Evolutionary conservation across 2,329 filamentous ascomycete species (phyloP), one percentile per base, ranked within the genome.

Genomic region (Diaporthe citriasiana): DNA sequence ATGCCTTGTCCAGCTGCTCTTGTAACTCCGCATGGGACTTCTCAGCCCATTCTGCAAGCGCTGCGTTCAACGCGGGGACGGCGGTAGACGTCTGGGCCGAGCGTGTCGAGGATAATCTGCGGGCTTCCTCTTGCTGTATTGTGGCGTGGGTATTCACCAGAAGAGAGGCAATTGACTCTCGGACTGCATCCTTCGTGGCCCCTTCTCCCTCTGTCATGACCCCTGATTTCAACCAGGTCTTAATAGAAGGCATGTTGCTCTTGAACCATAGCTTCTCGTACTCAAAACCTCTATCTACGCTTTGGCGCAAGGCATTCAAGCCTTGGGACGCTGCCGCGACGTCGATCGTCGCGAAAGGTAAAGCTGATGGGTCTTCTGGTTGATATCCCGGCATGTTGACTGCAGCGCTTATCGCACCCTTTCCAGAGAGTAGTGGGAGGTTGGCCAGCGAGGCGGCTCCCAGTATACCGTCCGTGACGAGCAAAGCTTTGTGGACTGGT

Each of bases 11-110:
- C 2, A 98, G 89, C 78, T 95, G 90, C 68, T 93, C 89, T 76
- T 95, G 94, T 10, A 98, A 88, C 82, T 98, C 96, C 0, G 91
- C 89, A 80, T 98, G 96, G 0, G 94, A 94, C 30, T 87, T 86
- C 79, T 96, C 92, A 0, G 95, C 92, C 95, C 95, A 98, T 4
- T 85, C 82, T 0, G 90, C 86, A 0, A 98, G 89, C 1, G 87
- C 88, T 3, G 82, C 81, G 56, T 90, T 86, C n/a, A 97, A 85
- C 6, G 79, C 84, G 30, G 82, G 78, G 12, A 87, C 80, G 4
- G 86, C 81, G 12, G 86, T 83, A 1, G 84, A 79, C 10, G 82
- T 77, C 45, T 80, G 78, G 15, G 80, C 73, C 1, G 81, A 78
- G 40, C 85, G 73, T 7, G 78, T 79, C 25, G 78, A 78, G 40